Conservation (phyloP, 371 early-diverging fungal genomes). For the Massospora cicadina region DNA sequence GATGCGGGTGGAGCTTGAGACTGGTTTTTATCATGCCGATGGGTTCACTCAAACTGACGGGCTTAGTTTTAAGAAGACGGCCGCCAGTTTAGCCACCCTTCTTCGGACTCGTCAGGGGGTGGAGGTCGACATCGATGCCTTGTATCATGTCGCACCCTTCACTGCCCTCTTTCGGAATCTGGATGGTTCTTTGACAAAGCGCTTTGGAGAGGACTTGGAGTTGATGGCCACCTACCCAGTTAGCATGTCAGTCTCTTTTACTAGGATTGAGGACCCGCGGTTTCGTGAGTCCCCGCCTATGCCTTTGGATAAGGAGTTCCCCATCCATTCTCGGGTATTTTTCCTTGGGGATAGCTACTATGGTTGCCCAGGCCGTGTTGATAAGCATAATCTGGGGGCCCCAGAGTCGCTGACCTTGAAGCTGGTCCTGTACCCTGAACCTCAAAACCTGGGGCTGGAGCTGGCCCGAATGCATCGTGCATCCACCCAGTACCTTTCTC, state of each 20-base stretch:
- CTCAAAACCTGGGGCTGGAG: slow-evolving; percentile 33
- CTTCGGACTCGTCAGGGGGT: neutral
- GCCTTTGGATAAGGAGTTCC: slow-evolving; percentile 41
- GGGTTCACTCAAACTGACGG: neutral
- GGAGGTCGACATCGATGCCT: neutral
- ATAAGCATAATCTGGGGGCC: slow-evolving; percentile 10
- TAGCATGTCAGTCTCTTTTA: slow-evolving; percentile 41
- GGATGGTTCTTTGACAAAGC: slow-evolving; percentile 70
- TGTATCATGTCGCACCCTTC: neutral
- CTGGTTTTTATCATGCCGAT: neutral
- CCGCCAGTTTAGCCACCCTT: neutral
- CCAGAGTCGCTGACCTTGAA: slow-evolving; percentile 2
- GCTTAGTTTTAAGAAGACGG: neutral
- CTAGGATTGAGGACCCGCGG: slow-evolving; percentile 50
- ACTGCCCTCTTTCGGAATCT: slow-evolving; percentile 40
- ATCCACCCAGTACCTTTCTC: slow-evolving; percentile 20
- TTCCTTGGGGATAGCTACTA: slow-evolving; percentile 46
- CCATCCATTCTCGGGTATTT: slow-evolving; percentile 41
- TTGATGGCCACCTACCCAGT: slow-evolving; percentile 38
- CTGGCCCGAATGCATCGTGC: slow-evolving; percentile 26
- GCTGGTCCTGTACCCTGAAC: slow-evolving; percentile 11
- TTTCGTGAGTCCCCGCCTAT: slow-evolving; percentile 31
- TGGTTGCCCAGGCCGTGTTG: slow-evolving; percentile 56
- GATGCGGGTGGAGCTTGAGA: neutral
- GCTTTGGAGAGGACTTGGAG: slow-evolving; percentile 46